A percentile compares a stretch with the other conserved stretches of the same genome.
Conservation (phyloP, 176 grass and related monocot species). For the Carex parvula region DNA sequence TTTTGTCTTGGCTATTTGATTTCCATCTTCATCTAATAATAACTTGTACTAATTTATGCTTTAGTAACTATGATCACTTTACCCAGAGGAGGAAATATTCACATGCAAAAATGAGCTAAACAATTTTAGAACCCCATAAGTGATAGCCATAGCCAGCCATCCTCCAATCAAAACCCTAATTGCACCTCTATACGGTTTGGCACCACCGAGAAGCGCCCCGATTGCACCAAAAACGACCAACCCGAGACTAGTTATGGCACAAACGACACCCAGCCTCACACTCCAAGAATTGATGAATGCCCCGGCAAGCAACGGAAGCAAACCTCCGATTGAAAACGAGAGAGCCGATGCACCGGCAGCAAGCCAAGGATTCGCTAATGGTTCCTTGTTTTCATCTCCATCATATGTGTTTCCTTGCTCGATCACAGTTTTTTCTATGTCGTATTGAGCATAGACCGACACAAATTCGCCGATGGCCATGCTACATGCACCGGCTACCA, state of each 20-base stretch:
- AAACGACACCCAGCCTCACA: conserved; percentile 46
- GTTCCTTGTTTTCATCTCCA: conserved; percentile 14
- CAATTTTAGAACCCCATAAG: conserved; percentile 60
- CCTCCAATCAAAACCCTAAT: conserved; percentile 68
- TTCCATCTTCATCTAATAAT: neutral
- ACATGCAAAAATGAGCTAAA: conserved; percentile 48
- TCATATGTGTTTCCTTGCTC: neutral
- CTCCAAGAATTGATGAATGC: conserved; percentile 36
- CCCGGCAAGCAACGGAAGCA: conserved; percentile 65
- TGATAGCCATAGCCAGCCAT: conserved; percentile 82
- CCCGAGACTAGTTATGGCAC: conserved; percentile 44
- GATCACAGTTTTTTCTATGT: conserved; percentile 63
- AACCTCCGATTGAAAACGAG: conserved; percentile 60
- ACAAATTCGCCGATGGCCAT: conserved; percentile 98
- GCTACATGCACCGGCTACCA: conserved; percentile 91
- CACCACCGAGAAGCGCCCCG: conserved; percentile 60
- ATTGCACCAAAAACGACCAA: conserved; percentile 55
- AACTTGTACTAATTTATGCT: neutral
- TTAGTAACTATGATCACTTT: neutral
- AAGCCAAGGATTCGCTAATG: conserved; percentile 56
- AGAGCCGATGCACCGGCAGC: conserved; percentile 74
- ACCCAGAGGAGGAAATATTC: conserved; percentile 29
- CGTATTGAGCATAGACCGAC: conserved; percentile 86
- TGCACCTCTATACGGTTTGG: conserved; percentile 31
- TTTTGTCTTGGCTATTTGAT: neutral